A percentile compares a stretch with the other conserved stretches of the same genome.
phyloP scores from a whole-genome alignment of 495 filamentous ascomycete species.

The Cudoniella acicularis region DNA sequence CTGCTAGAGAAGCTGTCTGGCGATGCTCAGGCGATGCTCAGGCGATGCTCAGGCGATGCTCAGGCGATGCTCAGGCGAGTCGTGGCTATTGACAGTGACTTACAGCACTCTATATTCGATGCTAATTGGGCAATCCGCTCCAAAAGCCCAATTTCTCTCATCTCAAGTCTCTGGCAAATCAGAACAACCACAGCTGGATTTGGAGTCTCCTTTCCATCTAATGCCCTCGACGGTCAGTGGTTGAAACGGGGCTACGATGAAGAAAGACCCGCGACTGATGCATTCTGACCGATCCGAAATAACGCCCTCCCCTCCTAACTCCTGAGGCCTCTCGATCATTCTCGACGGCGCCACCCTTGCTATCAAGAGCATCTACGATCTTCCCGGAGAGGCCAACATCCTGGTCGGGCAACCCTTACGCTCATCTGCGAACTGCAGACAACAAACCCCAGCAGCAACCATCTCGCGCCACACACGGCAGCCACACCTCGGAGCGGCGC shows the following conservation, averaged over 20 bases:
- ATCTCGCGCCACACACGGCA: background rate
- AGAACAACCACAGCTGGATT: background rate
- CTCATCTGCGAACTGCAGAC: too few species aligned
- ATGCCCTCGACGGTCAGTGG: background rate
- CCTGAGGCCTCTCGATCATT: too few species aligned
- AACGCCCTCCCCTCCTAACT: too few species aligned
- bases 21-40: too few species aligned
- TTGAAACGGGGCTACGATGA: background rate
- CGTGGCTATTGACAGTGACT: background rate
- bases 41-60: too few species aligned
- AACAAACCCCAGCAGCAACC: too few species aligned
- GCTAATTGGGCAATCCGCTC: background rate
- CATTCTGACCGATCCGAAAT: too few species aligned
- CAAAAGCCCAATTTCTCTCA: background rate
- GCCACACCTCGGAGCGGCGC: background rate
- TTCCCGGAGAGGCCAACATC: background rate
- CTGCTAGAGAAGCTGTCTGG: too few species aligned
- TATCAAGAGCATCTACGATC: too few species aligned
- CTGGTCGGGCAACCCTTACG: background rate
- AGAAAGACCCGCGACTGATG: too few species aligned
- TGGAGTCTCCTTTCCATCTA: background rate
- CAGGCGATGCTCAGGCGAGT: background rate
- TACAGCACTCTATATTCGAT: background rate
- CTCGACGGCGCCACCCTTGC: too few species aligned
- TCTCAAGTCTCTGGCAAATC: background rate